Percentiles rank a stretch among this genome's conserved stretches.
Evolutionary conservation across 2,329 filamentous ascomycete genomes (phyloP).

Genomic region (Thelonectria rubi): DNA sequence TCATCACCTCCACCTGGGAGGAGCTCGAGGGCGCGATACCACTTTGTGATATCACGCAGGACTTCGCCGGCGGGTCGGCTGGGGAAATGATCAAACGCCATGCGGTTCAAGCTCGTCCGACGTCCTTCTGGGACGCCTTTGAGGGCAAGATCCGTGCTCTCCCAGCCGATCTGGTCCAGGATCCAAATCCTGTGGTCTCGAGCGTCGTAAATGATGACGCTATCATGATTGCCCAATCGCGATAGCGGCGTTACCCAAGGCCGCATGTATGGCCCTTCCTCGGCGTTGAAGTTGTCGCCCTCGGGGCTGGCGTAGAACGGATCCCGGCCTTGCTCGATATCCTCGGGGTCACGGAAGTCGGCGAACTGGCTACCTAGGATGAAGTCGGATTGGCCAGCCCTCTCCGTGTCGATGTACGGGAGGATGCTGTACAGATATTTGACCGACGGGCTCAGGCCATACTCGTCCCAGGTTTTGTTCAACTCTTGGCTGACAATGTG

Average conservation of each 20-base stretch:
- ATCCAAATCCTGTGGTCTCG: constrained; percentile 29
- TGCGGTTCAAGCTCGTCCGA: neutral
- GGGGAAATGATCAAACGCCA: constrained; percentile 1
- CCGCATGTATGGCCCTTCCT: constrained; percentile 29
- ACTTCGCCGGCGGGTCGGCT: constrained; percentile 6
- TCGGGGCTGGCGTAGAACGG: constrained; percentile 30
- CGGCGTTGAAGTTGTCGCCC: constrained; percentile 30
- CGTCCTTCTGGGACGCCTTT: neutral
- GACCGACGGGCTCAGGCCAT: constrained; percentile 31
- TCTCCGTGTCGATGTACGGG: constrained; percentile 30
- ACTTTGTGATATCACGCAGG: neutral
- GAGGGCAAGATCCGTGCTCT: neutral
- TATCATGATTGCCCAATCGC: constrained; percentile 37
- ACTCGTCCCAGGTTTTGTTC: neutral
- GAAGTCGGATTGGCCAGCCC: constrained; percentile 26
- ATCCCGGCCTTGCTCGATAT: constrained; percentile 20
- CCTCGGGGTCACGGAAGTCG: constrained; percentile 30
- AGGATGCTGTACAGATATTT: constrained; percentile 43
- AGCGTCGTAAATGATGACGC: constrained; percentile 42
- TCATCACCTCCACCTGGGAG: neutral
- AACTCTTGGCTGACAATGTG: neutral
- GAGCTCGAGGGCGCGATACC: neutral
- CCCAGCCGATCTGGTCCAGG: constrained; percentile 1
- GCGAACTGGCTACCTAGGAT: constrained; percentile 31
- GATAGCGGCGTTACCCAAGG: constrained; percentile 41